Base-by-base conservation (phyloP, 2,329 filamentous ascomycete genomes). In the Thelonectria blattea region DNA sequence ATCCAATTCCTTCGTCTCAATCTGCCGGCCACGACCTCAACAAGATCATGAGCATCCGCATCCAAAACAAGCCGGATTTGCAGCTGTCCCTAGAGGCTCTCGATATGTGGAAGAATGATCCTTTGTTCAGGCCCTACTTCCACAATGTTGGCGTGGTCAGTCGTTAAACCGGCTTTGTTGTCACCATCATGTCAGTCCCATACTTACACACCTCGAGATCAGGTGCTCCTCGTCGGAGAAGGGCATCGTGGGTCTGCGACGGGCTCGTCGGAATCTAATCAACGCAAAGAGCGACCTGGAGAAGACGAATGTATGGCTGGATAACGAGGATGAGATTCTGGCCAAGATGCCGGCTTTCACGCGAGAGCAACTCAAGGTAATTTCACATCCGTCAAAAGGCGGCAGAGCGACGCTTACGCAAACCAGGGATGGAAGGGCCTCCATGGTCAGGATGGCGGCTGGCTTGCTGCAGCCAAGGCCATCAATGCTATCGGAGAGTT, bases 41-140 rank as follows among this genome's bases (percentile, higher is more conserved):
- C 51, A 59, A 59, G 45, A 55, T 59, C 37, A 55, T 59, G 56
- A 59, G 51, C 27, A 46, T 55, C 27, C 51, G 56, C 5, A n/a
- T 55, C 5, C 45, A 17, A 3, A 58, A 55, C 11, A 54, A 54
- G 22, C 32, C 50, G 18, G 50, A 54, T 32, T 54, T 58, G 18
- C 50, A 54, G 17, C 43, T 58, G 10, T 58, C 56, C 5, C 24
- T 58, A 3, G 50, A 58, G 27, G 56, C 56, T 1, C 32, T 59
- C n/a, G 34, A 55, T 18, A 59, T 55, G 56, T 59, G 56, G 56
- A 59, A 42, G 9, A 50, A 37, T 5, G 56, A 59, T 12, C 27
- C 51, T 34, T 49, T 59, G 18, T 59, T 59, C 39, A 55, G 30
- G 18, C 56, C 56, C 5, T 59, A 17, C 15, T 59, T 55, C 24